Base-by-base conservation (phyloP, 768 basidiomycete genomes). In the Chiua virens region DNA sequence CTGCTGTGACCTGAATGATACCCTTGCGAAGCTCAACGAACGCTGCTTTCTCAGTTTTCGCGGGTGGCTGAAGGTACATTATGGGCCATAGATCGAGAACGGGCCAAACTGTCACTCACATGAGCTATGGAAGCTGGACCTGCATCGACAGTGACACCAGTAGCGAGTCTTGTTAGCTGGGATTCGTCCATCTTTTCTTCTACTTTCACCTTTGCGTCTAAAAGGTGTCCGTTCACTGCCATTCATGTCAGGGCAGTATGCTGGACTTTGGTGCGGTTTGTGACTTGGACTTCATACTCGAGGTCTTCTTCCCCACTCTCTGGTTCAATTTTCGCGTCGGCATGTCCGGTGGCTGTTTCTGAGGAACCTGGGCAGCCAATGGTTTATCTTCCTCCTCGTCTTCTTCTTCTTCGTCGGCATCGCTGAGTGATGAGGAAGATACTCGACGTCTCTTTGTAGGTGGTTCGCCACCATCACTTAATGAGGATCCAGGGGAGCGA, bases 171-270 rank as follows among this genome's bases (percentile, higher is more conserved):
- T 42, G 80, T 82, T 17, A 92, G 69, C 64, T 92, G 88, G 27
- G 79, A 76, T 60, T 88, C 88, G 43, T 90, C 86, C 78, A 92
- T 80, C 65, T 82, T 85, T 42, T 88, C 90, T 65, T 92, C 90
- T 3, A 86, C 66, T 63, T 89, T 90, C 54, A 88, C 73, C 56
- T 76, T 78, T 7, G 77, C 50, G 20, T 78, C 79, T 38, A 73
- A 72, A 21, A 76, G 73, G 45, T 76, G 77, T 20, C 79, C 80
- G 49, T 81, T 80, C 70, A 56, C 13, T n/a, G 20, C 70, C 62
- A 27, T 65, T 69, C 65, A 74, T 67, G 22, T 71, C 70, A 11
- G 65, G 67, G 69, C 62, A 13, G 73, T n/a, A n/a, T n/a, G n/a
- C n/a, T n/a, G n/a, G 69, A 42, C 73, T 70, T 73, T 17, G 78